A percentile compares a stretch with the other conserved stretches of the same genome.
Conservation (phyloP, 2,329 filamentous ascomycete genomes). For the Capronia americana region DNA sequence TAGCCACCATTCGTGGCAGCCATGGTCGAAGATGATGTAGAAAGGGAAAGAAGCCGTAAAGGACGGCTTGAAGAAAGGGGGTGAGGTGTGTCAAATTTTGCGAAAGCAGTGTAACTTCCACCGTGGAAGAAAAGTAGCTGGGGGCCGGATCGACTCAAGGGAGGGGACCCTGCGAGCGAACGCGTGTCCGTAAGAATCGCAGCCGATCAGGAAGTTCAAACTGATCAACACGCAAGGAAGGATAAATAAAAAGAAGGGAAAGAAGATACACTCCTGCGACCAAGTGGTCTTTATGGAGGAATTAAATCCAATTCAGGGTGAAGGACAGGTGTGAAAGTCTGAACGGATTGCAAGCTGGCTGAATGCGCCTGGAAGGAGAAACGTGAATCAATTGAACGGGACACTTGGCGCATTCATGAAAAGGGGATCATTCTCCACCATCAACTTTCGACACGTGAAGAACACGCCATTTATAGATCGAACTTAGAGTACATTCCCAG, state of each 20-base stretch:
- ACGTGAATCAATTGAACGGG: conserved; percentile 14
- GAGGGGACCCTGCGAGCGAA: conserved; percentile 5
- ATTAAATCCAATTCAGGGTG: conserved; percentile 17
- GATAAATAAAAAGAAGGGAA: conserved; percentile 20
- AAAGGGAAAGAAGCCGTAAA: conserved; percentile 3
- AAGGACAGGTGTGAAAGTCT: conserved; percentile 15
- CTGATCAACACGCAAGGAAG: conserved; percentile 16
- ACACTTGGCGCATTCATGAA: conserved; percentile 17
- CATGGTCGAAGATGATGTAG: conserved; percentile 22
- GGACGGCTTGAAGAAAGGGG: conserved; percentile 5
- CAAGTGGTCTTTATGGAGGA: conserved; percentile 27
- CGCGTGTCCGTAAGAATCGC: conserved; percentile 10
- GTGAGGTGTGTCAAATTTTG: conserved; percentile 11
- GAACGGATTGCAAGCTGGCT: conserved; percentile 16
- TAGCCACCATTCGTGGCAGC: conserved; percentile 27
- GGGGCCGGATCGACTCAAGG: conserved; percentile 8
- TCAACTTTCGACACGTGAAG: conserved; percentile 21
- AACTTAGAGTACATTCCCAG: not conserved
- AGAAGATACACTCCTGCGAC: conserved; percentile 21
- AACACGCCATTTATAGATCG: conserved; percentile 6
- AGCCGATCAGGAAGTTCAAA: conserved; percentile 14
- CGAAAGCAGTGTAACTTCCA: conserved; percentile 25
- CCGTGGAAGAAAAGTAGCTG: conserved; percentile 9
- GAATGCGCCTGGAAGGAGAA: conserved; percentile 7
- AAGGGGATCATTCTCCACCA: conserved; percentile 17